Percentiles rank a stretch among this genome's conserved stretches.
phyloP scores from a whole-genome alignment of 2,329 filamentous ascomycete species.

The Aphanocladium album region DNA sequence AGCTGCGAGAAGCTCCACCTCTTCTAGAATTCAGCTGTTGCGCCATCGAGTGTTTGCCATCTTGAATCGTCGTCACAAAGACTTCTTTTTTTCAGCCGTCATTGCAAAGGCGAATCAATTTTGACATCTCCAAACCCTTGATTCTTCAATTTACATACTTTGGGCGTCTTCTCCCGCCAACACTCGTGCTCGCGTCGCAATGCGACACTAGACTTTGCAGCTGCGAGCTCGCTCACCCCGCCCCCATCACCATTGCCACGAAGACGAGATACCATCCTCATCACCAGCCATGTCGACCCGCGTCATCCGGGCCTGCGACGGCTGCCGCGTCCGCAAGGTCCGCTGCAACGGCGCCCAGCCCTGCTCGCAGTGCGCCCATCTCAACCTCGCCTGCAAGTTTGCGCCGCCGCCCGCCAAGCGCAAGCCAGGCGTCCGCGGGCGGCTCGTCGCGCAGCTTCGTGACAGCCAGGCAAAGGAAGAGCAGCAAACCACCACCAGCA shows the following conservation, averaged over 20 bases:
- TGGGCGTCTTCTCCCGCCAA: too few relatives aligned
- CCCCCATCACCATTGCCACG: neutral
- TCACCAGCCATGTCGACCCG: conserved; percentile 2
- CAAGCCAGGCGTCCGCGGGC: conserved; percentile 29
- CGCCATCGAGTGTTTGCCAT: too few relatives aligned
- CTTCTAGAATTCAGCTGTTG: neutral
- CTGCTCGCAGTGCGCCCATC: conserved; percentile 32
- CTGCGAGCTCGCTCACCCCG: neutral
- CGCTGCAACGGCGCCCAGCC: conserved; percentile 30
- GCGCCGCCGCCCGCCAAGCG: conserved; percentile 28
- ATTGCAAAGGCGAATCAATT: too few relatives aligned
- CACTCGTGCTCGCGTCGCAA: too few relatives aligned
- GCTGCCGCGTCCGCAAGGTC: conserved; percentile 35
- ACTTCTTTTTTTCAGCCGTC: neutral
- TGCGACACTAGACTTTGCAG: too few relatives aligned
- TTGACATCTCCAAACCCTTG: too few relatives aligned
- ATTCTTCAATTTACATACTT: too few relatives aligned
- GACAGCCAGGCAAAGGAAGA: conserved; percentile 15
- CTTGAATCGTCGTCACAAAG: neutral
- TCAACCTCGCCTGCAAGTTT: conserved; percentile 30
- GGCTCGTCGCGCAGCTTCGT: conserved; percentile 32
- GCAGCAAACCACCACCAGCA: neutral
- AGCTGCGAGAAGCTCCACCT: neutral
- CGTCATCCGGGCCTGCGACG: conserved; percentile 29
- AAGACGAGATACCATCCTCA: neutral